Evolutionary conservation across 306 rosid species (phyloP), one percentile per base, ranked within the genome.

Genomic region (Arachis stenosperma): DNA sequence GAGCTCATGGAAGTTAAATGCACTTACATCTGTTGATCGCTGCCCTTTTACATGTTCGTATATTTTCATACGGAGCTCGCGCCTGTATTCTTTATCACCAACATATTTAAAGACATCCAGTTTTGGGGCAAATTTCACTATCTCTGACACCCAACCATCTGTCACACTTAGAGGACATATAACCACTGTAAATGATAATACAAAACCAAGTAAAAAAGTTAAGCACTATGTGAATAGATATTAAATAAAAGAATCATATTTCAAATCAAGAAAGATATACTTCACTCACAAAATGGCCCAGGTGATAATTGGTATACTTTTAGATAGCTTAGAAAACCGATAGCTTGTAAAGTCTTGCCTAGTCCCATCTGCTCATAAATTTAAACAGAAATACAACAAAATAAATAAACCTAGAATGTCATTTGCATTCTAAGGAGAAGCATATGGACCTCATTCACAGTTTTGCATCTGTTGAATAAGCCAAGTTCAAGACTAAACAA

Each of bases 331-430:
- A 93, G 75, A 60, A 93, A 84, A 67, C 92, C 85, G 80, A 93
- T 84, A 74, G 96, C 98, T 75, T 93, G 98, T 84, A 93, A 67
- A 42, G 98, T 93, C 96, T 93, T 93, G 52, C 98, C 97, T 43
- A 93, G 83, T 75, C 98, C 98, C 98, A 93, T 93, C 98, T 93
- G 92, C 75, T 66, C 77, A 79, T 40, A 22, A 22, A 75, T 52
- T 78, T 71, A 65, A 42, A 70, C 42, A 64, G 47, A 75, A 69
- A 64, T 51, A 78, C 3, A 75, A 74, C 27, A 84, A 29, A 54
- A 69, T 53, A 41, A 63, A 70, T 6, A 76, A 30, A 73, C 40
- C 61, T 53, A 40, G 39, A 53, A 78, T 10, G 51, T 36, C 29
- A 61, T 63, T 54, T 60, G 53, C 73, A 77, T 57, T 66, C 71